Conservation (phyloP, 768 basidiomycete species). For the Auricularia auricula-judae region DNA sequence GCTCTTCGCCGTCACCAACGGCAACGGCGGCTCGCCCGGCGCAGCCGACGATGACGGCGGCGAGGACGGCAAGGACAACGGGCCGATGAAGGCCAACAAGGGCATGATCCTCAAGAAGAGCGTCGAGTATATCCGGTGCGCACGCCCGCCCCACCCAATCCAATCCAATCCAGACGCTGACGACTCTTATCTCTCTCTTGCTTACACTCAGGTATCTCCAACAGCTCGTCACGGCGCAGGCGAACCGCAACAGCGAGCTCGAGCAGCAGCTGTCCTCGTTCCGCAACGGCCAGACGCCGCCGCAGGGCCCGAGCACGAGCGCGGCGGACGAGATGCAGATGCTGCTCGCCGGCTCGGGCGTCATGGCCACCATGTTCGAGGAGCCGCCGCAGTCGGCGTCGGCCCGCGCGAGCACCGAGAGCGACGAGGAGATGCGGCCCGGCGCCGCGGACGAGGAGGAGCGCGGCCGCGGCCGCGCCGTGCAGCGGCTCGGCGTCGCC, state of each 20-base stretch:
- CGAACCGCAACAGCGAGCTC: constrained; percentile 65
- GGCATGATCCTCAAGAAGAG: constrained; percentile 86
- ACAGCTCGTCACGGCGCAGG: constrained; percentile 73
- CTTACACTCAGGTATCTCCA: constrained; percentile 51
- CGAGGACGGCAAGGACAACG: constrained; percentile 16
- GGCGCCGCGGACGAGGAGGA: not conserved
- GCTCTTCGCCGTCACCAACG: constrained; percentile 7
- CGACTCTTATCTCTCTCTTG: not conserved
- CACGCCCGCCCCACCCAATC: constrained; percentile 3
- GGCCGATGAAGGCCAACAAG: constrained; percentile 81
- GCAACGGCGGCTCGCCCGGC: not conserved
- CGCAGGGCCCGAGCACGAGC: not conserved
- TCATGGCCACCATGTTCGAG: not conserved
- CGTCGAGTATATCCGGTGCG: constrained; percentile 53
- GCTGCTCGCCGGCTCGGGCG: not conserved
- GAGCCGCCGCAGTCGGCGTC: not conserved
- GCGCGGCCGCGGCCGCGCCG: not conserved
- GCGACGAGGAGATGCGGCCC: not conserved
- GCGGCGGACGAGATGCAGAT: not conserved
- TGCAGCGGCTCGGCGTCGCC: not conserved
- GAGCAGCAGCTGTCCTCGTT: constrained; percentile 45
- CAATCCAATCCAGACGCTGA: no score
- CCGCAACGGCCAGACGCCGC: not conserved
- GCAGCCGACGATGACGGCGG: constrained; percentile 13
- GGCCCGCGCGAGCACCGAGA: not conserved